Base-by-base conservation (phyloP, 2,329 filamentous ascomycete species). In the Diaporthe australafricana region DNA sequence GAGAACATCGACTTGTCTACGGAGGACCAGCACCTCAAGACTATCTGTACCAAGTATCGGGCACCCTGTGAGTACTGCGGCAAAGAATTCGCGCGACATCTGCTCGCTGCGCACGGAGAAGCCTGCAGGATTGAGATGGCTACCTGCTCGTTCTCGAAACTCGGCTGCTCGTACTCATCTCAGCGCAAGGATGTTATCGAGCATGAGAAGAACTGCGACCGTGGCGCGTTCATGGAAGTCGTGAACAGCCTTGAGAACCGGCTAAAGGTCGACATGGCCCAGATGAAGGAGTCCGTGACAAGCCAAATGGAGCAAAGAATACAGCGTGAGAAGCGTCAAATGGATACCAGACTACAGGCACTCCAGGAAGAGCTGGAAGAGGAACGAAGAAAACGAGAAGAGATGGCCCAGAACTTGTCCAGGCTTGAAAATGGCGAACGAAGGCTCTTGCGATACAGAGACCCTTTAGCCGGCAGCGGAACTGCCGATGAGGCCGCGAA, bases 1-100 rank as follows among this genome's bases (percentile, higher is more conserved):
- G 45, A 70, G 57, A 22, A 32, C 14, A 35, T 73, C 42, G 65
- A 70, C 20, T 42, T 69, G 52, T 47, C 56, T 20, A 65, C 52
- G 7, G 55, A 69, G 35, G 38, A 38, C 27, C 81, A 83, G n/a
- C 84, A 85, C 70, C 81, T 84, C 70, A 79, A 83, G 62, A 76
- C 73, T 27, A 76, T 80, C 17, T 91, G 89, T 75, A 77, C 81
- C 0, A 84, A 84, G 70, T 83, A 85, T 71, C 85, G 84, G 74
- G 83, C 83, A 9, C 77, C 82, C n/a, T 91, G 89, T 72, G 78
- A 83, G 52, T 79, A 84, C 50, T 91, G 89, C 75, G 81, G 81
- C 73, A 78, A 81, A 40, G 79, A 84, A 82, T 83, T 56, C 82
- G 42, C 42, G 12, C 67, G 71, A 7, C 57, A 72, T 25, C 20